A percentile compares a stretch with the other conserved stretches of the same genome.
Conservation (phyloP, 1,284 basidiomycete species). For the Phaffia rhodozyma region DNA sequence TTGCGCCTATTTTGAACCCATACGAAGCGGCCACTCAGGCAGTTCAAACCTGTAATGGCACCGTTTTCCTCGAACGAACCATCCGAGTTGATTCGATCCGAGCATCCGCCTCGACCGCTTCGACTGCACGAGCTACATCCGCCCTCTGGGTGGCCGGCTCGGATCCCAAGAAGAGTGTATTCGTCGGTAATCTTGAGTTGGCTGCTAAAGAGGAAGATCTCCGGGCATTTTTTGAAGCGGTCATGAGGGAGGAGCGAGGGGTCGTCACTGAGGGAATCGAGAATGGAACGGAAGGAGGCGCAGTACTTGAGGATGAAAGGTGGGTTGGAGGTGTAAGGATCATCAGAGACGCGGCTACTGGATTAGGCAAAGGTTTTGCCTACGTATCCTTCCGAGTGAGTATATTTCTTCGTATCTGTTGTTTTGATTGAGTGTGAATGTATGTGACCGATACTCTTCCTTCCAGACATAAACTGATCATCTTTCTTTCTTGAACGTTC, state of each 20-base stretch:
- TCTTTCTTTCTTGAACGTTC: not conserved
- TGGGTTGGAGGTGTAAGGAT: constrained; percentile 83
- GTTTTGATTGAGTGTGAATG: not conserved
- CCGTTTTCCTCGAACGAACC: constrained; percentile 58
- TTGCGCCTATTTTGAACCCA: constrained; percentile 56
- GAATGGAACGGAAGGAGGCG: constrained; percentile 8
- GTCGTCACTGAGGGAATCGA: constrained; percentile 25
- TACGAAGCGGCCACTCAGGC: constrained; percentile 56
- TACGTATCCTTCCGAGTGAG: constrained; percentile 79
- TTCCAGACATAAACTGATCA: too few species aligned
- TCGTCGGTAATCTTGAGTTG: constrained; percentile 90
- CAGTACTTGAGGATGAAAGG: constrained; percentile 18
- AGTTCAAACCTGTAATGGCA: constrained; percentile 55
- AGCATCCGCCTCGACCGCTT: constrained; percentile 26
- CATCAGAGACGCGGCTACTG: constrained; percentile 80
- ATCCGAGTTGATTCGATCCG: constrained; percentile 60
- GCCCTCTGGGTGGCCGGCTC: constrained; percentile 32
- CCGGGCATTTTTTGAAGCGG: constrained; percentile 69
- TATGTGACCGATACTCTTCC: not conserved
- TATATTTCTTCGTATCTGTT: constrained; percentile 26
- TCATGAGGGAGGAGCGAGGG: constrained; percentile 65
- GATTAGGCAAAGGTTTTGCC: constrained; percentile 94
- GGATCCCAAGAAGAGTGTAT: constrained; percentile 72
- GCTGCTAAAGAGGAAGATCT: constrained; percentile 82
- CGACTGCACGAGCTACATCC: constrained; percentile 28